A percentile compares a stretch with the other conserved stretches of the same genome.
Evolutionary conservation across 2,329 filamentous ascomycete species (phyloP).

Genomic region (Alternaria tenuissima): DNA sequence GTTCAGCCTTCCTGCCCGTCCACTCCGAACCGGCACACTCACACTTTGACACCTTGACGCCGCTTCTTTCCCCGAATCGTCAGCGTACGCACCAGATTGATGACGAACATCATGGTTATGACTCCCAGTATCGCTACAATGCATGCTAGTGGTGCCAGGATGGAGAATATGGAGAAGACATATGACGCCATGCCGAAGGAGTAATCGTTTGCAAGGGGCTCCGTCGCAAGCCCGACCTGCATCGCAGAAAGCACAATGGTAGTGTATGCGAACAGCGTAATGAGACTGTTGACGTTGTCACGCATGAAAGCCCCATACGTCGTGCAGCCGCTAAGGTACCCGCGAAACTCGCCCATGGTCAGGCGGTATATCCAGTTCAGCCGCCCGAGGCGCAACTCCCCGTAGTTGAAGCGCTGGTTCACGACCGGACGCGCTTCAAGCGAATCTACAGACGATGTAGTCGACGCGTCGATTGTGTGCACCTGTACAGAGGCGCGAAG

Average conservation of each 20-base stretch:
- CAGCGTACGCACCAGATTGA: slow-evolving; percentile 28
- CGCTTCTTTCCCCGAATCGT: slow-evolving; percentile 20
- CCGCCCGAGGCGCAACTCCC: slow-evolving; percentile 34
- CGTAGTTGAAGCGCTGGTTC: slow-evolving; percentile 37
- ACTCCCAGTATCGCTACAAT: slow-evolving; percentile 22
- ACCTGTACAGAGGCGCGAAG: slow-evolving; percentile 5
- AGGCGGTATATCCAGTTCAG: slow-evolving; percentile 39
- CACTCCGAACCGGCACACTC: slow-evolving; percentile 1
- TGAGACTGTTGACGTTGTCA: slow-evolving; percentile 34
- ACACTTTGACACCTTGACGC: slow-evolving; percentile 26
- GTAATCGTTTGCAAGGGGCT: slow-evolving; percentile 22
- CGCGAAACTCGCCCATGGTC: slow-evolving; percentile 19
- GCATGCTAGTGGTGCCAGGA: slow-evolving; percentile 29
- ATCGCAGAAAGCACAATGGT: slow-evolving; percentile 39
- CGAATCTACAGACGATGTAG: slow-evolving; percentile 6
- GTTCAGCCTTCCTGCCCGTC: neutral
- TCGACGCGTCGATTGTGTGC: slow-evolving; percentile 6
- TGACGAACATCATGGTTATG: slow-evolving; percentile 20
- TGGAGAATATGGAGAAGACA: slow-evolving; percentile 33
- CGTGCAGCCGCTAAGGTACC: slow-evolving; percentile 32
- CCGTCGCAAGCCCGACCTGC: slow-evolving; percentile 34
- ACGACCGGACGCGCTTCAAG: slow-evolving; percentile 15
- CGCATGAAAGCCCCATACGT: slow-evolving; percentile 36
- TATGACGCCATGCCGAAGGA: slow-evolving; percentile 32
- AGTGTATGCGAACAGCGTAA: slow-evolving; percentile 35